Percentiles rank a stretch among this genome's conserved stretches.
Evolutionary conservation across 2,329 filamentous ascomycete species (phyloP).

Genomic region (Claviceps capensis): DNA sequence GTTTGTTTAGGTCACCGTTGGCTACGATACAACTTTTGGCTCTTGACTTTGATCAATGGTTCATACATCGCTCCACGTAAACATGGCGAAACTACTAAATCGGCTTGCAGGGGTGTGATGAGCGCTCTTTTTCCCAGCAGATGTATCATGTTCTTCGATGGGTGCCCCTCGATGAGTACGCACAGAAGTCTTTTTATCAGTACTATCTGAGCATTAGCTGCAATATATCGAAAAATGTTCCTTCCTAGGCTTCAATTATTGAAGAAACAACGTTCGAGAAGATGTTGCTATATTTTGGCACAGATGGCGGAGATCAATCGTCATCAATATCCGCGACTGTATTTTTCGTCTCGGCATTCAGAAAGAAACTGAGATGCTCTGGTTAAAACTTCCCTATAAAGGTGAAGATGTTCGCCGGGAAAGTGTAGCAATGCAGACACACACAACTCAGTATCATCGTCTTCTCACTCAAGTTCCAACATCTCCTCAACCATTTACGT

Average conservation of each 20-base stretch:
- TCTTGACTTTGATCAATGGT: no score
- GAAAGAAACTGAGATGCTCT: background rate
- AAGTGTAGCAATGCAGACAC: no score
- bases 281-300: no score
- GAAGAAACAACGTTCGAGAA: background rate
- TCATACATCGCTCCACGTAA: no score
- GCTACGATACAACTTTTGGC: no score
- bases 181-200: no score
- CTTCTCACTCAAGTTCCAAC: background rate
- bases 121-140: no score
- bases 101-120: no score
- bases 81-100: no score
- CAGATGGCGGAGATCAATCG: background rate
- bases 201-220: background rate
- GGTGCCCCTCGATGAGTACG: no score
- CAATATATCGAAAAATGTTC: background rate
- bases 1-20: no score
- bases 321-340: background rate
- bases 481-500: background rate
- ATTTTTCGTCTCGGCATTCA: background rate
- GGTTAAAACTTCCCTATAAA: background rate
- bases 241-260: background rate
- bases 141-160: no score
- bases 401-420: background rate
- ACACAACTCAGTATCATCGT: background rate